phyloP scores from a whole-genome alignment of 192 early-diverging fungal species.

The Spinellus fusiger region DNA sequence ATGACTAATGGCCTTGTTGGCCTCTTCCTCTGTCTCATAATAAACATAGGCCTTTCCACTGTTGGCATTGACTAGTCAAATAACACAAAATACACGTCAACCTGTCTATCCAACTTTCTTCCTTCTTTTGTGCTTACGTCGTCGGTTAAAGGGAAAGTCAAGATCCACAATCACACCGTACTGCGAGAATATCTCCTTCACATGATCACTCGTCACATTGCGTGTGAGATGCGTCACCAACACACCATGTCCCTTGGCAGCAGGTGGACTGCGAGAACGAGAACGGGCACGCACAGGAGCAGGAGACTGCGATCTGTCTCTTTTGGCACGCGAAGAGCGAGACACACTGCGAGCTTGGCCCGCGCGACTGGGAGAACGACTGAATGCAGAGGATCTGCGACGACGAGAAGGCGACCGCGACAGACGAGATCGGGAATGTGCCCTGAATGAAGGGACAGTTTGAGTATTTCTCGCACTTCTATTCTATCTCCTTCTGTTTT shows the following conservation, averaged over 20 bases:
- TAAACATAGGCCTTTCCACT: constrained; percentile 38
- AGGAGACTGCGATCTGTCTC: background rate
- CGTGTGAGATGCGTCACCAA: constrained; percentile 34
- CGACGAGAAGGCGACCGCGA: constrained; percentile 22
- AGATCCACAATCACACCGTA: constrained; percentile 26
- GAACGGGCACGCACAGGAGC: constrained; percentile 20
- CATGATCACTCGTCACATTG: constrained; percentile 37
- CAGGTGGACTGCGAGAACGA: constrained; percentile 10
- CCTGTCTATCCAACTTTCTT: background rate
- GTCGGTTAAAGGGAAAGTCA: constrained; percentile 33
- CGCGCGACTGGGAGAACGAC: constrained; percentile 18
- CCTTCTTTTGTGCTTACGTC: constrained; percentile 22
- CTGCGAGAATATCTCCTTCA: constrained; percentile 35
- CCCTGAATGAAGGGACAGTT: background rate
- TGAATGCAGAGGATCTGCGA: constrained; percentile 17
- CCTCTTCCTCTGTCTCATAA: constrained; percentile 30
- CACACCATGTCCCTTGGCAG: constrained; percentile 1
- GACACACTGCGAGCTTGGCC: constrained; percentile 18
- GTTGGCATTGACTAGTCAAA: constrained; percentile 29
- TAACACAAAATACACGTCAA: background rate
- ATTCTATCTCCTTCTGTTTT: background rate
- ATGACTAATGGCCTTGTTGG: constrained; percentile 38
- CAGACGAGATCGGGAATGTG: constrained; percentile 19
- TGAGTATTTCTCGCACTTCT: background rate
- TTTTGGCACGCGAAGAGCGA: background rate